A percentile compares a stretch with the other conserved stretches of the same genome.
These are phyloP conservation scores for Aspergillus persii DNA, from an alignment of 2,329 filamentous ascomycete genomes.

Conservation along the genomic window DNA sequence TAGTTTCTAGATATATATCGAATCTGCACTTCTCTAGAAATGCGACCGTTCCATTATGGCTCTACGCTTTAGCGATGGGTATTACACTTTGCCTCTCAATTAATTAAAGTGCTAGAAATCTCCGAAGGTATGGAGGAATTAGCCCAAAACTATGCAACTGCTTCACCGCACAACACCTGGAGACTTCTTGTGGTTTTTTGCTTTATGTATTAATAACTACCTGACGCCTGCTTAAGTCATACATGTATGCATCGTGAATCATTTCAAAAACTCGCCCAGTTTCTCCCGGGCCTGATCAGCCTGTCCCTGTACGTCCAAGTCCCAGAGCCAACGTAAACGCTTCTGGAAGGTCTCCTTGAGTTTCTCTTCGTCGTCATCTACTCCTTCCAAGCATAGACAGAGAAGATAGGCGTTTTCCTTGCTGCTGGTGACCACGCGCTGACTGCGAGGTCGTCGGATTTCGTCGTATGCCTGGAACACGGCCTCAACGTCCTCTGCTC, in stretches of 20 bases:
- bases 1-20: too few relatives aligned
- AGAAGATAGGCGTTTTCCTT: slow-evolving; percentile 40
- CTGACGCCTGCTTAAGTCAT: neutral
- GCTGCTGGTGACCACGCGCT: slow-evolving; percentile 53
- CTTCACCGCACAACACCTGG: too few relatives aligned
- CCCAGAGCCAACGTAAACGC: slow-evolving; percentile 35
- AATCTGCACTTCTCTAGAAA: too few relatives aligned
- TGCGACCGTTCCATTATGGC: too few relatives aligned
- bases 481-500: slow-evolving; percentile 35
- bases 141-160: too few relatives aligned
- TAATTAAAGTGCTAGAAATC: too few relatives aligned
- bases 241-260: neutral
- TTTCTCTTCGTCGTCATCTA: slow-evolving; percentile 26
- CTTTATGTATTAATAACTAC: too few relatives aligned
- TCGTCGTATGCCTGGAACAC: slow-evolving; percentile 55
- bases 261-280: slow-evolving; percentile 11
- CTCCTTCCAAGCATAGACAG: slow-evolving; percentile 25
- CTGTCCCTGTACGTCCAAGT: slow-evolving; percentile 30
- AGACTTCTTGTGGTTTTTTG: too few relatives aligned
- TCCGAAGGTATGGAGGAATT: too few relatives aligned
- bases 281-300: slow-evolving; percentile 21
- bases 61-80: too few relatives aligned
- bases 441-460: slow-evolving; percentile 49
- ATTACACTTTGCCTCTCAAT: too few relatives aligned
- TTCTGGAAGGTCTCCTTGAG: slow-evolving; percentile 22